These are phyloP conservation scores for Curvularia sp. DNA, from an alignment of 2,329 filamentous ascomycete species.

Conservation along the genomic window DNA sequence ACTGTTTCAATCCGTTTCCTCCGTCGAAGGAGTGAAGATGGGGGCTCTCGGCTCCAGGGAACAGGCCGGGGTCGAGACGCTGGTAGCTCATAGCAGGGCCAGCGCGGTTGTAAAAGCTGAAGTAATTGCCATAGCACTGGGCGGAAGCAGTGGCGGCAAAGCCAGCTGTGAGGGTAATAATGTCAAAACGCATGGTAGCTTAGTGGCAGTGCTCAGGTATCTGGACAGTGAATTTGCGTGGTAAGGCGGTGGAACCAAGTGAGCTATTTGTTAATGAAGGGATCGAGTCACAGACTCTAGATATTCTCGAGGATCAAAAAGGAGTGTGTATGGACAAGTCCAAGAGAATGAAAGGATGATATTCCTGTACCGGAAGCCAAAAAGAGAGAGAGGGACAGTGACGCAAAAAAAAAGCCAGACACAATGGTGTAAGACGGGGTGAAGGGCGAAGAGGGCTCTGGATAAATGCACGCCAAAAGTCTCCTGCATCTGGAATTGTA, in stretches of 20 bases:
- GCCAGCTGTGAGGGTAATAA: constrained; percentile 39
- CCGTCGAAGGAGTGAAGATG: constrained; percentile 52
- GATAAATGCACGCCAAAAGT: constrained; percentile 34
- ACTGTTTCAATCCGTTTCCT: constrained; percentile 42
- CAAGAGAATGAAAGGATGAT: constrained; percentile 42
- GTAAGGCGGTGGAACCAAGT: constrained; percentile 29
- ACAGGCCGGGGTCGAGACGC: constrained; percentile 47
- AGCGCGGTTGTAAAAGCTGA: constrained; percentile 50
- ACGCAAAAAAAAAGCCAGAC: constrained; percentile 23
- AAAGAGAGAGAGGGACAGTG: constrained; percentile 6
- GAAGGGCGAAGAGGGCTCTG: constrained; percentile 21
- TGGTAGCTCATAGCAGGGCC: constrained; percentile 47
- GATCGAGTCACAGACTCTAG: constrained; percentile 47
- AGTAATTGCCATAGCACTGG: constrained; percentile 50
- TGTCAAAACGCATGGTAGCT: constrained; percentile 40
- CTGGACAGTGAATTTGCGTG: constrained; percentile 17
- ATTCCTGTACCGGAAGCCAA: constrained; percentile 41
- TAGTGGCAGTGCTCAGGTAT: constrained; percentile 9
- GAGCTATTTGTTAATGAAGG: constrained; percentile 35
- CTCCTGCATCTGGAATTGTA: constrained; percentile 23
- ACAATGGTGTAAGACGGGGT: constrained; percentile 29
- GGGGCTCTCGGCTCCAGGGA: constrained; percentile 42
- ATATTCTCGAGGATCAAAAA: constrained; percentile 28
- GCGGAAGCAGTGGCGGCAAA: constrained; percentile 43
- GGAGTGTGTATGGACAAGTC: constrained; percentile 29